Evolutionary conservation across 2,329 filamentous ascomycete genomes (phyloP).

Genomic region (Zasmidium cellare): DNA sequence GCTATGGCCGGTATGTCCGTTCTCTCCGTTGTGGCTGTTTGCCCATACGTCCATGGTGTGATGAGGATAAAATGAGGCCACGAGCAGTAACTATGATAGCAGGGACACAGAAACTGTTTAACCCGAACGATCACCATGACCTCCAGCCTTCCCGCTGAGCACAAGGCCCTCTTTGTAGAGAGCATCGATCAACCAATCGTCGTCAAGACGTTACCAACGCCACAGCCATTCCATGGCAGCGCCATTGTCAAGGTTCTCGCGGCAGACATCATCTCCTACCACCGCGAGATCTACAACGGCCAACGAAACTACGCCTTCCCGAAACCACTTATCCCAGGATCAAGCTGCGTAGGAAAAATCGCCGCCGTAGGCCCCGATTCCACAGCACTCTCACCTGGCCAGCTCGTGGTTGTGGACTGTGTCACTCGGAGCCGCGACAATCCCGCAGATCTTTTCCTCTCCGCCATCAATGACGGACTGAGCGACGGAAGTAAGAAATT

Average conservation of each 20-base stretch:
- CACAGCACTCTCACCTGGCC: constrained; percentile 32
- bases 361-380: constrained; percentile 39
- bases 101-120: too few species aligned
- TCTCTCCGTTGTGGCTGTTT: too few species aligned
- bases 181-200: constrained; percentile 3
- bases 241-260: constrained; percentile 40
- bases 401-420: constrained; percentile 42
- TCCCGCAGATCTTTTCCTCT: constrained; percentile 28
- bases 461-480: constrained; percentile 34
- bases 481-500: constrained; percentile 33
- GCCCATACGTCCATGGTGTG: too few species aligned
- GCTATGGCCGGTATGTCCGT: too few species aligned
- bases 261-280: constrained; percentile 42
- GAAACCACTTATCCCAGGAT: constrained; percentile 37
- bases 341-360: constrained; percentile 38
- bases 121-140: background rate
- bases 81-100: too few species aligned
- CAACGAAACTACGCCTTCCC: constrained; percentile 34
- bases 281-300: constrained; percentile 28
- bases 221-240: constrained; percentile 32
- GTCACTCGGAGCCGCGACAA: constrained; percentile 41
- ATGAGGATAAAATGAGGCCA: too few species aligned
- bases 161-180: background rate
- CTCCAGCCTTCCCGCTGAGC: background rate
- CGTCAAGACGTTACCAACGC: constrained; percentile 13